Base-by-base conservation (phyloP, 257 asterid genomes). In the Haberlea rhodopensis region DNA sequence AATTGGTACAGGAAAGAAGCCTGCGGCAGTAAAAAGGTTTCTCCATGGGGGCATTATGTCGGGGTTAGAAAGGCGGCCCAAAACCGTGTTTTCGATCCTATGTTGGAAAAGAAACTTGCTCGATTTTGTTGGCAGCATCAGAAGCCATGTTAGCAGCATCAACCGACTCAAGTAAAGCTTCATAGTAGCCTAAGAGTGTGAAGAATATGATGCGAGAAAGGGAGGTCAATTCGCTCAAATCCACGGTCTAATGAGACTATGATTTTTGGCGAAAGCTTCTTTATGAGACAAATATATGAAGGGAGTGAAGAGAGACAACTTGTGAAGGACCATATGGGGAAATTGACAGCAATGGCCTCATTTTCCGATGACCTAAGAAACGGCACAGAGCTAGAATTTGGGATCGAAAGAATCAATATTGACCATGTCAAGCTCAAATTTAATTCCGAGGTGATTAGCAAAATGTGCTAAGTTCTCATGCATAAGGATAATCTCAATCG, bases 371-470 rank as follows among this genome's bases (percentile, higher is more conserved):
- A 65, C 21, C 80, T 66, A 16, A 78, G 73, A 23, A 82, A 76
- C 20, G 85, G 70, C 0, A 60, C 65, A 1, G 81, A 43, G 68
- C 63, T 70, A 21, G 73, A 53, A 34, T 65, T 74, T 6, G 87
- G n/a, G 89, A 53, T 81, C 87, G 59, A 84, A 84, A 13, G 85
- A 62, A 66, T 81, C 89, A 9, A 84, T 69, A 69, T 84, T 84
- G 52, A 84, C 81, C 54, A 83, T 78, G 65, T 78, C 84, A 23
- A 83, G 88, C 78, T 83, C 82, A 8, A 83, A 83, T 18, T 32
- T 52, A 6, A 83, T 62, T 20, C 86, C 88, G 19, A 72, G 66
- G 57, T 71, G 80, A 62, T 62, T 75, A 22, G 88, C 88, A 18
- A 80, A 77, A 9, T 71, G 74, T 0, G 85, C 49, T 19, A 83